Evolutionary conservation across 2,329 filamentous ascomycete species (phyloP).

Genomic region (Tetracladium maxilliforme): DNA sequence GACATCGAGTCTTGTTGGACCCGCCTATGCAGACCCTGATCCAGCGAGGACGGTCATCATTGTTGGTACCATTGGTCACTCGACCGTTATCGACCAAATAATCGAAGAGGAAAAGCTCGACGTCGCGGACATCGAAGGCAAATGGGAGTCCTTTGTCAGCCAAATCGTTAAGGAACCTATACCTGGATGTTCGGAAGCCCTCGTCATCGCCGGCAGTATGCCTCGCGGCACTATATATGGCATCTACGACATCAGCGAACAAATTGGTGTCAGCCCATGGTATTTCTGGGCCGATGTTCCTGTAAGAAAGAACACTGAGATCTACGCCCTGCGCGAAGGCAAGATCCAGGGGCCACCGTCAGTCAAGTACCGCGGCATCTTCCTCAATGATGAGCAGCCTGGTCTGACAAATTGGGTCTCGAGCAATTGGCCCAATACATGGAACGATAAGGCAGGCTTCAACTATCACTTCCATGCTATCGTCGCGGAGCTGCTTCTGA

Average conservation of each 20-base stretch:
- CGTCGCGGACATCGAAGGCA: conserved; percentile 36
- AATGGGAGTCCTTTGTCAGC: conserved; percentile 57
- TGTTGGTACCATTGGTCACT: conserved; percentile 52
- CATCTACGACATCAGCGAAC: conserved; percentile 56
- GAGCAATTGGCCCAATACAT: conserved; percentile 3
- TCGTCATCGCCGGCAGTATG: conserved; percentile 56
- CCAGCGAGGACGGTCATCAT: conserved; percentile 44
- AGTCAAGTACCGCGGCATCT: conserved; percentile 43
- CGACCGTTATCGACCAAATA: conserved; percentile 42
- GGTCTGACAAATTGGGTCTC: conserved; percentile 48
- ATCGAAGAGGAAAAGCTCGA: conserved; percentile 40
- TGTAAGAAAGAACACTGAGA: conserved; percentile 21
- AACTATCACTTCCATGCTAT: conserved; percentile 51
- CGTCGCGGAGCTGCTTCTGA: conserved; percentile 57
- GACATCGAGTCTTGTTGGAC: conserved; percentile 31
- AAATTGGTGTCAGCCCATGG: conserved; percentile 58
- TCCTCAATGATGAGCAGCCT: conserved; percentile 46
- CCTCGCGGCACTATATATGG: conserved; percentile 53
- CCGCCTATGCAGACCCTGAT: not conserved
- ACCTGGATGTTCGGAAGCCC: conserved; percentile 36
- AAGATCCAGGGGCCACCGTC: conserved; percentile 33
- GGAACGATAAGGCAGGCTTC: conserved; percentile 22
- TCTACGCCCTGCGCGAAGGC: conserved; percentile 27
- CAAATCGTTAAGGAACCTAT: conserved; percentile 41
- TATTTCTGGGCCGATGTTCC: conserved; percentile 42